Conservation (phyloP, 1,284 basidiomycete species). For the Filobasidium uniguttulatum region DNA sequence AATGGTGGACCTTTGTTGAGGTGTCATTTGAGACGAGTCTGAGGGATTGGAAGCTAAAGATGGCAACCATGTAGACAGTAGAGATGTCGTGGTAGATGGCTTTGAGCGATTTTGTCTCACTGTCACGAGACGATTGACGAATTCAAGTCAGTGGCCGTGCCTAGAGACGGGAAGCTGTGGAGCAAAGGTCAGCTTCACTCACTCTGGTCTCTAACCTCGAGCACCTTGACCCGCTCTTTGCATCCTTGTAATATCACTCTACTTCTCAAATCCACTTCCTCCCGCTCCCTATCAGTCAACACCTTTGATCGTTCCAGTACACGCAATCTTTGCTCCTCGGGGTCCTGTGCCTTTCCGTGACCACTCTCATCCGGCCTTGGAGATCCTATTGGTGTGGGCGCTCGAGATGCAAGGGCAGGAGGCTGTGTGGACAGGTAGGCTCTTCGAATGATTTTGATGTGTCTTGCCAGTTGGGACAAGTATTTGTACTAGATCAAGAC, state of each 20-base stretch:
- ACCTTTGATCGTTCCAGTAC: conserved; percentile 33
- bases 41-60: conserved; percentile 23
- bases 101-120: conserved; percentile 20
- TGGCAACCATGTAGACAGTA: conserved; percentile 29
- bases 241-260: conserved; percentile 42
- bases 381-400: background rate
- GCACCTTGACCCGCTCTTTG: conserved; percentile 39
- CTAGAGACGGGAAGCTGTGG: background rate
- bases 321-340: conserved; percentile 18
- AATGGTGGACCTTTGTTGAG: conserved; percentile 18
- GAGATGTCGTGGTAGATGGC: conserved; percentile 14
- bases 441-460: conserved; percentile 29
- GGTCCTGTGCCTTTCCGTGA: conserved; percentile 6
- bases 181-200: conserved; percentile 16
- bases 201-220: conserved; percentile 42
- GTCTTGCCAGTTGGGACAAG: conserved; percentile 23
- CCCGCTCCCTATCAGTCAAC: conserved; percentile 42
- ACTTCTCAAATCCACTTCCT: conserved; percentile 45
- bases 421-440: conserved; percentile 32
- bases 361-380: too few species aligned
- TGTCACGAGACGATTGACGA: conserved; percentile 2
- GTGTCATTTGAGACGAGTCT: conserved; percentile 14
- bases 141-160: background rate
- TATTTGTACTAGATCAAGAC: conserved; percentile 24
- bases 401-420: conserved; percentile 18